These are phyloP conservation scores for Fusarium nelsonii DNA, from an alignment of 2,329 filamentous ascomycete species.

Conservation along the genomic window DNA sequence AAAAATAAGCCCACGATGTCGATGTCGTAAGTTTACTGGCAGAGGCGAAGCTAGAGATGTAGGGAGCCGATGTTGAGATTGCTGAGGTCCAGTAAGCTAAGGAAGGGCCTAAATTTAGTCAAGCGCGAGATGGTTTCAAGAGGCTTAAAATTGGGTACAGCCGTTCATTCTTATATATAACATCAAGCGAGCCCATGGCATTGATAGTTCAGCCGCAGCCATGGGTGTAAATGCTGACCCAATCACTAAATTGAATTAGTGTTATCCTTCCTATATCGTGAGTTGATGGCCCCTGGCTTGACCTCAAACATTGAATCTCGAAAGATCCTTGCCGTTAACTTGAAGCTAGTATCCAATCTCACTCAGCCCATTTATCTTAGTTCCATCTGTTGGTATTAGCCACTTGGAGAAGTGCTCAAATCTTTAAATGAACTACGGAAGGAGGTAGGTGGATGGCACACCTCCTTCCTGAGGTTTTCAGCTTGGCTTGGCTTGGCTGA, in stretches of 20 bases:
- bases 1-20: not conserved
- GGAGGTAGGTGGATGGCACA: slow-evolving; percentile 20
- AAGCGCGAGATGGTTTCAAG: slow-evolving; percentile 3
- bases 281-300: not conserved
- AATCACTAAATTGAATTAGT: slow-evolving; percentile 16
- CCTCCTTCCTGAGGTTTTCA: slow-evolving; percentile 25
- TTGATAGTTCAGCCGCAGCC: slow-evolving; percentile 30
- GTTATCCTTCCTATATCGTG: slow-evolving; percentile 3
- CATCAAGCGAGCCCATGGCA: slow-evolving; percentile 13
- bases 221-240: slow-evolving; percentile 13
- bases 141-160: slow-evolving; percentile 34
- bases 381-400: not conserved
- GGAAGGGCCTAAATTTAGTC: slow-evolving; percentile 42
- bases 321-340: slow-evolving; percentile 2
- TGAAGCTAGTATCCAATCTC: slow-evolving; percentile 3
- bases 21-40: slow-evolving; percentile 5
- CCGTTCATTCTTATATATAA: slow-evolving; percentile 24
- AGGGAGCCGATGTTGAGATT: slow-evolving; percentile 36
- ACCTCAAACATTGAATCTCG: not conserved
- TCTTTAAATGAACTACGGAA: slow-evolving; percentile 33
- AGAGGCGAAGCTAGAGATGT: slow-evolving; percentile 11
- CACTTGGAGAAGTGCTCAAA: slow-evolving; percentile 11
- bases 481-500: slow-evolving; percentile 28
- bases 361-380: slow-evolving; percentile 21
- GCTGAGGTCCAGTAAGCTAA: slow-evolving; percentile 18